Percentiles rank a stretch among this genome's conserved stretches.
phyloP scores from a whole-genome alignment of 1,139 yeast species.

The Sugiyamaella pinicola region DNA sequence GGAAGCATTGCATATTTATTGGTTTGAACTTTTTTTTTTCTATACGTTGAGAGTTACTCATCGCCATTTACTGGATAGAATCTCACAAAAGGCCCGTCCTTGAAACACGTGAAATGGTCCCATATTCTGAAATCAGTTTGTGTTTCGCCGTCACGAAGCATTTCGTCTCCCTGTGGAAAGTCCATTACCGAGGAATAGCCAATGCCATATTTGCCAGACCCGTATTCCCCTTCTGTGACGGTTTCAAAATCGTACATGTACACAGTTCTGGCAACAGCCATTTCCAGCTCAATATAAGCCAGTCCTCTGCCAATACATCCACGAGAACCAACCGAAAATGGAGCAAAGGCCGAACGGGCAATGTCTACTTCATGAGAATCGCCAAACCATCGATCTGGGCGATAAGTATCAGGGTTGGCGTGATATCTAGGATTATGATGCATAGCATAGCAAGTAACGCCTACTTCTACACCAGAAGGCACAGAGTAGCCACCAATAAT shows the following conservation, averaged over 20 bases:
- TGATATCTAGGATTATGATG: slow-evolving; percentile 24
- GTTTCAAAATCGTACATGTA: slow-evolving; percentile 27
- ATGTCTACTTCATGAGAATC: slow-evolving; percentile 17
- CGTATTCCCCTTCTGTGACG: slow-evolving; percentile 25
- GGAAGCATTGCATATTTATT: too few species aligned
- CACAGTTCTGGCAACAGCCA: slow-evolving; percentile 27
- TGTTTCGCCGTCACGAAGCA: slow-evolving; percentile 24
- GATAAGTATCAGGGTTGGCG: slow-evolving; percentile 23
- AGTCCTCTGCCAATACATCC: slow-evolving; percentile 28
- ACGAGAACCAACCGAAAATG: slow-evolving; percentile 29
- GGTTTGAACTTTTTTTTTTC: neutral
- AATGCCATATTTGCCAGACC: slow-evolving; percentile 25
- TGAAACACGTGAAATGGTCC: slow-evolving; percentile 29
- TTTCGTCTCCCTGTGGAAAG: slow-evolving; percentile 23
- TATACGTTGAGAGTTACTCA: neutral
- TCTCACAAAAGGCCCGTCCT: slow-evolving; percentile 27
- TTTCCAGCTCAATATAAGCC: slow-evolving; percentile 28
- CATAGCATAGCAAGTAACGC: slow-evolving; percentile 26
- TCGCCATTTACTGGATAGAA: slow-evolving; percentile 8
- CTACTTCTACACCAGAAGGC: slow-evolving; percentile 27
- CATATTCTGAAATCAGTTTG: slow-evolving; percentile 25
- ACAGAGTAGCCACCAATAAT: slow-evolving; percentile 25
- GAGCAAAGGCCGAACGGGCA: slow-evolving; percentile 27
- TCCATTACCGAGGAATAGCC: slow-evolving; percentile 24
- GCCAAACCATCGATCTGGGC: slow-evolving; percentile 28